Base-by-base conservation (phyloP, 1,284 basidiomycete species). In the Abortiporus biennis region DNA sequence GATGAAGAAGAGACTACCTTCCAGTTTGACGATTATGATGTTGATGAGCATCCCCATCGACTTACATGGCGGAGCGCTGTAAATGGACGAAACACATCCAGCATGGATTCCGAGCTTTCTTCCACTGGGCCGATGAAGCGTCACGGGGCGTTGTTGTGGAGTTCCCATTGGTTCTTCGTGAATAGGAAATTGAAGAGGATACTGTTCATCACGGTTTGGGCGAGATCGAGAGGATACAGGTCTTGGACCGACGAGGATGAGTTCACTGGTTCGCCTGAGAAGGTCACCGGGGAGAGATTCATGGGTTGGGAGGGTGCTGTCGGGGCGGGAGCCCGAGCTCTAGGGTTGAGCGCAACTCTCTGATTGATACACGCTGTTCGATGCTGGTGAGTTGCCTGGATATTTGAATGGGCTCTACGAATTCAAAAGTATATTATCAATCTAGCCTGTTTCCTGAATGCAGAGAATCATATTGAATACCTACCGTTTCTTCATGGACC, bases 151-250 rank as follows among this genome's bases (percentile, higher is more conserved):
- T 70, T 98, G 45, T 72, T 98, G 4, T 98, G 94, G 95, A 92
- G 90, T 25, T 93, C 91, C 12, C 92, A 97, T 61, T 96, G 92
- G 80, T 97, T 99, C 71, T 96, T 99, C 71, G 75, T 94, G 60
- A 96, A 94, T 70, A 78, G 85, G 59, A 95, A 92, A 61, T 68
- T 84, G 66, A 98, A 96, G 69, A 81, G 95, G 16, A 83, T 99
- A 54, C 64, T 99, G 38, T 98, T 96, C 63, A 79, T 97, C 46
- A 90, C 91, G 1, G 82, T 92, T 5, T 97, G 92, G 91, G 90
- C 92, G n/a, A 77, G 86, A 29, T 85, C 87, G 41, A 77, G 75
- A 53, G 74, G 77, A 37, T 66, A 78, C 12, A 63, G 75, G 24
- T 69, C 69, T 40, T 82, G 74, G 70, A 67, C 68, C 36, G 76